These are phyloP conservation scores for Laetiporus sulphureus DNA, from an alignment of 1,284 basidiomycete genomes.

Conservation along the genomic window DNA sequence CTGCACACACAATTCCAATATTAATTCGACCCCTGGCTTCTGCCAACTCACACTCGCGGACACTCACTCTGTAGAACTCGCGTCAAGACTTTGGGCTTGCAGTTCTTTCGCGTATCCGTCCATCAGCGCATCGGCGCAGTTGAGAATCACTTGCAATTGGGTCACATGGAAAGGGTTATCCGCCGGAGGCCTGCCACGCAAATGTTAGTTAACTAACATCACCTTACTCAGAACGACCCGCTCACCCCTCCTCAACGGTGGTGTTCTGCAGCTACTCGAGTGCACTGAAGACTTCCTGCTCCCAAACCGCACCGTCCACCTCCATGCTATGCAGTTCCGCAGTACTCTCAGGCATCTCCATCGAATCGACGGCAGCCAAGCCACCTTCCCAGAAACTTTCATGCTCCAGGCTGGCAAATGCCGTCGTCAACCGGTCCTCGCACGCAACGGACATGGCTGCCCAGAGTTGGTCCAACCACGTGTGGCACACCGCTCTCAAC, in stretches of 20 bases:
- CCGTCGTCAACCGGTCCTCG: slow-evolving; percentile 70
- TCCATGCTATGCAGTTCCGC: slow-evolving; percentile 15
- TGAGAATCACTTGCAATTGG: slow-evolving; percentile 82
- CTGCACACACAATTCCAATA: slow-evolving; percentile 27
- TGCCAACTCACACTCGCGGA: not conserved
- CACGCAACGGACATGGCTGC: slow-evolving; percentile 82
- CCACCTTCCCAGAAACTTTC: slow-evolving; percentile 59
- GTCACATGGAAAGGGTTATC: slow-evolving; percentile 83
- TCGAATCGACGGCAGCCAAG: slow-evolving; percentile 31
- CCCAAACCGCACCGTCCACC: slow-evolving; percentile 60
- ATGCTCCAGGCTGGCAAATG: slow-evolving; percentile 47
- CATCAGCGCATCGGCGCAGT: slow-evolving; percentile 62
- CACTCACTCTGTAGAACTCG: slow-evolving; percentile 59
- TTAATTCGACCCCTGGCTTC: slow-evolving; percentile 1
- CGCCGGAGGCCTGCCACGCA: slow-evolving; percentile 57
- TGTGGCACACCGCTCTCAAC: slow-evolving; percentile 74
- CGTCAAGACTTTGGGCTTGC: slow-evolving; percentile 39
- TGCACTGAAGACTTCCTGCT: slow-evolving; percentile 45
- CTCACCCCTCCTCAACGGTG: slow-evolving; percentile 55
- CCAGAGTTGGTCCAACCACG: slow-evolving; percentile 97
- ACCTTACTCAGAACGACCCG: slow-evolving; percentile 1
- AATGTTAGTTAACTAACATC: slow-evolving; percentile 19
- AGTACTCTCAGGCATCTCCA: slow-evolving; percentile 26
- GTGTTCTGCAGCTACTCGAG: slow-evolving; percentile 48
- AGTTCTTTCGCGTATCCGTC: slow-evolving; percentile 68